These are phyloP conservation scores for Colletotrichum scovillei DNA, from an alignment of 2,329 filamentous ascomycete genomes.

Conservation along the genomic window DNA sequence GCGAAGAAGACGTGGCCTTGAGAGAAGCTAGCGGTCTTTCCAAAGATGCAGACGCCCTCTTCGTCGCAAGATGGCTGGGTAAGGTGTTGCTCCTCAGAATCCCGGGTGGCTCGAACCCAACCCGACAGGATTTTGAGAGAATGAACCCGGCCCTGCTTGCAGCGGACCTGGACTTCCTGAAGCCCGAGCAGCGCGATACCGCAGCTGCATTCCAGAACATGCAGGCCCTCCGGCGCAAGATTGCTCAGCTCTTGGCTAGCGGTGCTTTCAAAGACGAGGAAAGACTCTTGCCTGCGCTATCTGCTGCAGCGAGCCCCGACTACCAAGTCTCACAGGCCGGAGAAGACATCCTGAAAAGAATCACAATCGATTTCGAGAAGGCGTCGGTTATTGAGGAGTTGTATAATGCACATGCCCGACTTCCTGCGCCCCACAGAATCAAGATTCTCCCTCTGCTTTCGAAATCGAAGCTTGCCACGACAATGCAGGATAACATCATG, in stretches of 20 bases:
- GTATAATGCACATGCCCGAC: constrained; percentile 79
- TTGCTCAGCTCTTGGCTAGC: constrained; percentile 80
- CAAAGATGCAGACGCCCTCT: constrained; percentile 75
- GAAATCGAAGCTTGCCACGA: constrained; percentile 80
- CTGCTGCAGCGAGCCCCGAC: constrained; percentile 85
- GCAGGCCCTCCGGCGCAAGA: constrained; percentile 65
- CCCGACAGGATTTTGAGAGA: constrained; percentile 36
- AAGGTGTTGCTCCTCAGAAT: constrained; percentile 76
- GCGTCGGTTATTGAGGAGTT: constrained; percentile 70
- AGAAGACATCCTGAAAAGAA: constrained; percentile 89
- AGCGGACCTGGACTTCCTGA: constrained; percentile 77
- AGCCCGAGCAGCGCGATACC: constrained; percentile 63
- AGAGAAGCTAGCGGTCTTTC: constrained; percentile 74
- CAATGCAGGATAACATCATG: constrained; percentile 75
- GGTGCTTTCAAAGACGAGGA: constrained; percentile 87
- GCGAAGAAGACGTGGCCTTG: constrained; percentile 79
- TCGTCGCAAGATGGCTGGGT: constrained; percentile 80
- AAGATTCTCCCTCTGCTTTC: constrained; percentile 81
- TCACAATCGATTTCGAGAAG: constrained; percentile 79
- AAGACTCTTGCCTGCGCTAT: constrained; percentile 84
- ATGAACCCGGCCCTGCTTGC: constrained; percentile 67
- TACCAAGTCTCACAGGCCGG: constrained; percentile 85
- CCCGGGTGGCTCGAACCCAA: constrained; percentile 41
- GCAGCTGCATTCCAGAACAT: constrained; percentile 46
- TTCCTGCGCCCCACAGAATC: constrained; percentile 79